Evolutionary conservation across 257 asterid genomes (phyloP).

Genomic region (Schizonepeta tenuifolia): DNA sequence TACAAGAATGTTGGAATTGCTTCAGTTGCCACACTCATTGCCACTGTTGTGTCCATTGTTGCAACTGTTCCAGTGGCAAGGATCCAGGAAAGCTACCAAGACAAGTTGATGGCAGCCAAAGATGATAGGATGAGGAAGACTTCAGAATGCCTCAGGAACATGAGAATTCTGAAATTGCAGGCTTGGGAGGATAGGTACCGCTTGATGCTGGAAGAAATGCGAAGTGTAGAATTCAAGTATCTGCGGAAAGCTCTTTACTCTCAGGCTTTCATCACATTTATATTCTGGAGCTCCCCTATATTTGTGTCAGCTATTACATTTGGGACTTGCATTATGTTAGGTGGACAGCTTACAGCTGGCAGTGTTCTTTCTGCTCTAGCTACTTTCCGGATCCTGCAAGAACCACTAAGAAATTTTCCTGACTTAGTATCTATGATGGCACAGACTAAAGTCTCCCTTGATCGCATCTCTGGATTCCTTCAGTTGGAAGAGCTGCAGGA

Average conservation of each 20-base stretch:
- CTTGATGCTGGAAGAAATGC: slow-evolving; percentile 50
- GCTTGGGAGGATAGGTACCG: slow-evolving; percentile 64
- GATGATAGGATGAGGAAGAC: slow-evolving; percentile 58
- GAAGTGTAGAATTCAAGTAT: slow-evolving; percentile 47
- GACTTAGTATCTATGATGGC: slow-evolving; percentile 61
- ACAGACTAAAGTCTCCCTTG: slow-evolving; percentile 62
- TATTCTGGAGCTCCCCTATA: slow-evolving; percentile 65
- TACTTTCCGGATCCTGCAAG: slow-evolving; percentile 60
- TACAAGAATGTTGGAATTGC: slow-evolving; percentile 61
- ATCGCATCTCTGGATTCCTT: slow-evolving; percentile 50
- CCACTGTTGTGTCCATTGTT: slow-evolving; percentile 55
- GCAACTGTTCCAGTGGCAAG: slow-evolving; percentile 60
- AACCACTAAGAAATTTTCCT: slow-evolving; percentile 56
- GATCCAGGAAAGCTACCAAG: slow-evolving; percentile 56
- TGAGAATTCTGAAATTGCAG: slow-evolving; percentile 58
- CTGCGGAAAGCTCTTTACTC: slow-evolving; percentile 56
- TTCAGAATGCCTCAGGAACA: slow-evolving; percentile 57
- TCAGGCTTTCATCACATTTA: slow-evolving; percentile 54
- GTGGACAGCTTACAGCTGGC: slow-evolving; percentile 59
- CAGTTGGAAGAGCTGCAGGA: slow-evolving; percentile 52
- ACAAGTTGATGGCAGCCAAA: slow-evolving; percentile 53
- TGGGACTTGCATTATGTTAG: slow-evolving; percentile 53
- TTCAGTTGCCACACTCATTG: slow-evolving; percentile 51
- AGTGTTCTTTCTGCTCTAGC: slow-evolving; percentile 64
- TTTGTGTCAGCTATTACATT: slow-evolving; percentile 56